Conservation (phyloP, 371 early-diverging fungal genomes). For the Massospora cicadina region DNA sequence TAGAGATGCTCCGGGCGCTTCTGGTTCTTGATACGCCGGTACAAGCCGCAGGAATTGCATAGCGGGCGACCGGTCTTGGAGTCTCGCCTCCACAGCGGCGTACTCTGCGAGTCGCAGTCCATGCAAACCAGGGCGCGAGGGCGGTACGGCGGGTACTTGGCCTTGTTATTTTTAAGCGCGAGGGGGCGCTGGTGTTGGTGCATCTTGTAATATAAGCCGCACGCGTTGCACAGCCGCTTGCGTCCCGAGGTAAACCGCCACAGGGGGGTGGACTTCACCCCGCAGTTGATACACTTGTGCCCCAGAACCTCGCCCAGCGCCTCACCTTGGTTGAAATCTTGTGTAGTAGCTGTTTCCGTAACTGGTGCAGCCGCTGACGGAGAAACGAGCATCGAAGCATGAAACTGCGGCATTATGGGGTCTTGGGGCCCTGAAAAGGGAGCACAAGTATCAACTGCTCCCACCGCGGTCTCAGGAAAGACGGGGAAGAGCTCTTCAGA, state of each 20-base stretch:
- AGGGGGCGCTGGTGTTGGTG: conserved; percentile 53
- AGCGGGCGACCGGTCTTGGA: conserved; percentile 39
- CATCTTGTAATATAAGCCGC: conserved; percentile 82
- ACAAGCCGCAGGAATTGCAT: conserved; percentile 95
- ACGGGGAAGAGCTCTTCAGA: neutral
- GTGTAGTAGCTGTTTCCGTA: neutral
- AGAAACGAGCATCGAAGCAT: neutral
- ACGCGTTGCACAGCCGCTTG: conserved; percentile 68
- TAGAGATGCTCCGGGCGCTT: conserved; percentile 32
- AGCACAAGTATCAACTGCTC: neutral
- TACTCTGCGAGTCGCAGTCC: conserved; percentile 77
- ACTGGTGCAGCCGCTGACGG: too few relatives aligned
- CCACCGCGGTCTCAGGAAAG: neutral
- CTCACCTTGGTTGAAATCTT: neutral
- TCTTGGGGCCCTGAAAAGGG: neutral
- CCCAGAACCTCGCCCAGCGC: conserved; percentile 39
- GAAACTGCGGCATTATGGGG: neutral
- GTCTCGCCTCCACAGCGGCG: conserved; percentile 86
- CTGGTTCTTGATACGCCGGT: conserved; percentile 64
- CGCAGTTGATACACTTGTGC: conserved; percentile 72
- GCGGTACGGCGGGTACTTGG: conserved; percentile 9
- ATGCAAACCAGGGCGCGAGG: conserved; percentile 26
- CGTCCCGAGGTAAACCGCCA: conserved; percentile 76
- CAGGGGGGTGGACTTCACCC: conserved; percentile 68
- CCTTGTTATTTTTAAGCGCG: conserved; percentile 38